Conservation (phyloP, 2,329 filamentous ascomycete genomes). For the Chaetomium sp. region DNA sequence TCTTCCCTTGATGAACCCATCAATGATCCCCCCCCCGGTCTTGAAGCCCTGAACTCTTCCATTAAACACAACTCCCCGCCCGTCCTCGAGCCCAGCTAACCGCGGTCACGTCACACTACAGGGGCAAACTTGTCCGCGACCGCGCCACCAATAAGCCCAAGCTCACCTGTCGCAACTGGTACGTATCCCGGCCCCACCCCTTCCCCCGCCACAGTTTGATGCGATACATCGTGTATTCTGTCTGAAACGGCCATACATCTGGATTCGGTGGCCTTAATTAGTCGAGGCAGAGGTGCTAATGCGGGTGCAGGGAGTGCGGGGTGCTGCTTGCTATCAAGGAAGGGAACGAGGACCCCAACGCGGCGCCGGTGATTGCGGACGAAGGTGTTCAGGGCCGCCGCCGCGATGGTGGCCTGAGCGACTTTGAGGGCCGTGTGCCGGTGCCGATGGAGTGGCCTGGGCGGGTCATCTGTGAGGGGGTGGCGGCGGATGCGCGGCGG, state of each 20-base stretch:
- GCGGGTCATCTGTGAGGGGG: neutral
- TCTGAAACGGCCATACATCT: too few species aligned
- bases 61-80: neutral
- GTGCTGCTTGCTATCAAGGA: constrained; percentile 64
- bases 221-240: too few species aligned
- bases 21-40: too few species aligned
- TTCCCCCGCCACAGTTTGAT: neutral
- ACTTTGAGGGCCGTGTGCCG: constrained; percentile 60
- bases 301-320: constrained; percentile 70
- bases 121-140: constrained; percentile 78
- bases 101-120: constrained; percentile 39
- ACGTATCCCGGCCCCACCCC: neutral
- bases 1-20: too few species aligned
- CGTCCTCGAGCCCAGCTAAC: constrained; percentile 9
- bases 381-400: too few species aligned
- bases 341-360: neutral
- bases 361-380: too few species aligned
- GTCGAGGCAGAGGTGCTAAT: too few species aligned
- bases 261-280: too few species aligned
- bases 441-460: constrained; percentile 67
- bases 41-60: too few species aligned
- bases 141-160: constrained; percentile 67
- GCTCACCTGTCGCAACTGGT: constrained; percentile 82
- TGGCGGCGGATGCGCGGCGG: constrained; percentile 29
- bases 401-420: constrained; percentile 32